Base-by-base conservation (phyloP, 2,329 filamentous ascomycete species). In the Catunica adiposa region DNA sequence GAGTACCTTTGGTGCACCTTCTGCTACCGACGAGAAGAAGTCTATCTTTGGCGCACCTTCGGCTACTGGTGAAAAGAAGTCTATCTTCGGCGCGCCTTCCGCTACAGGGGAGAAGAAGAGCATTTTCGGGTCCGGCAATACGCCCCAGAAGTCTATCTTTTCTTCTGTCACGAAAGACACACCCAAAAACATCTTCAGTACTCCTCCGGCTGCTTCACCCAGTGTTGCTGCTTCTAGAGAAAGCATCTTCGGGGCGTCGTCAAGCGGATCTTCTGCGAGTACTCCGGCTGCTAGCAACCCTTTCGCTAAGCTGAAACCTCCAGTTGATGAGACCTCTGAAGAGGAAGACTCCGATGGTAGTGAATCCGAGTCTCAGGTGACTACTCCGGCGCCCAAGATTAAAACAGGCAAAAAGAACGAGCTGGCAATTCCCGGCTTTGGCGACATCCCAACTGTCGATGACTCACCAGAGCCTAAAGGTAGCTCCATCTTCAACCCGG, bases 351-450 rank as follows among this genome's bases (percentile, higher is more conserved):
- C 25, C 3, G 55, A 46, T 8, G 22, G 26, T n/a, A 48, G 52
- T 42, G 51, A 26, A 44, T 48, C 44, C 9, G 56, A 52, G 52
- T 26, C n/a, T 3, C 46, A 69, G 54, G 69, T 69, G n/a, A 69
- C 68, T 14, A 54, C 54, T 14, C 57, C 53, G 7, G 54, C 42
- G 6, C 22, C 22, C 3, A 58, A 58, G 44, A n/a, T n/a, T n/a
- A n/a, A n/a, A n/a, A n/a, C n/a, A n/a, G n/a, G n/a, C n/a, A 47
- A 38, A n/a, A 54, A 58, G 17, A 40, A 29, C 8, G 53, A 38
- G 26, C 14, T 46, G 6, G 15, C 48, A 8, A 47, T 56, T 50
- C 31, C 23, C 20, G 44, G 38, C 29, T 29, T 51, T 40, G 22
- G 46, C 20, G 37, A 20, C 17, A 47, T 47, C 1, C 48, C 40